A percentile compares a stretch with the other conserved stretches of the same genome.
Evolutionary conservation across 441 rosid genomes (phyloP).

Genomic region (Gossypium davidsonii): DNA sequence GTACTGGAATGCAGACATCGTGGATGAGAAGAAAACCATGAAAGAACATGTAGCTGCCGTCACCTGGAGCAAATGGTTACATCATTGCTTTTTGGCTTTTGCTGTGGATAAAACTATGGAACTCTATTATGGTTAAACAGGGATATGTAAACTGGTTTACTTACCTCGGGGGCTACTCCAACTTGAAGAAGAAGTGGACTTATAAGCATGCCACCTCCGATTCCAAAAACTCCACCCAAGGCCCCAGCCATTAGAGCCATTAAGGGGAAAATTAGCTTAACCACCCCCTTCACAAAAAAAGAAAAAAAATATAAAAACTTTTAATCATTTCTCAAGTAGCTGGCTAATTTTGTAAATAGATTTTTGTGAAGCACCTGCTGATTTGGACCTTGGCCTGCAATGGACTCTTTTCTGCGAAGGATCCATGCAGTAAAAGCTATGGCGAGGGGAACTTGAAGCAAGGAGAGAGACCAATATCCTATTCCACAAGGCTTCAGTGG

Average conservation of each 20-base stretch:
- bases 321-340: neutral
- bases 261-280: conserved; percentile 44
- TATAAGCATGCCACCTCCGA: conserved; percentile 93
- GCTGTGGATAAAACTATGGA: neutral
- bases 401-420: conserved; percentile 30
- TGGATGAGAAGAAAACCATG: conserved; percentile 93
- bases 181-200: conserved; percentile 90
- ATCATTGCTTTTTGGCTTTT: neutral
- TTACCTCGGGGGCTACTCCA: conserved; percentile 73
- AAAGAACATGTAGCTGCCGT: conserved; percentile 89
- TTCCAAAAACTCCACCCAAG: conserved; percentile 78
- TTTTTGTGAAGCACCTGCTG: conserved; percentile 28
- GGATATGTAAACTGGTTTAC: neutral
- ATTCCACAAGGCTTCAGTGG: conserved; percentile 58
- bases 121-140: neutral
- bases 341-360: neutral
- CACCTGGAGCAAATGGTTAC: conserved; percentile 30
- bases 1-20: conserved; percentile 82
- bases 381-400: conserved; percentile 7
- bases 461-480: conserved; percentile 65
- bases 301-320: neutral
- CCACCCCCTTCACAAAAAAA: conserved; percentile 30
- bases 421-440: conserved; percentile 59
- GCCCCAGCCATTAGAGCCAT: conserved; percentile 81
- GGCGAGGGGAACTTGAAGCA: conserved; percentile 81